These are phyloP conservation scores for Ustilago crameri DNA, from an alignment of 1,284 basidiomycete species.

Conservation along the genomic window DNA sequence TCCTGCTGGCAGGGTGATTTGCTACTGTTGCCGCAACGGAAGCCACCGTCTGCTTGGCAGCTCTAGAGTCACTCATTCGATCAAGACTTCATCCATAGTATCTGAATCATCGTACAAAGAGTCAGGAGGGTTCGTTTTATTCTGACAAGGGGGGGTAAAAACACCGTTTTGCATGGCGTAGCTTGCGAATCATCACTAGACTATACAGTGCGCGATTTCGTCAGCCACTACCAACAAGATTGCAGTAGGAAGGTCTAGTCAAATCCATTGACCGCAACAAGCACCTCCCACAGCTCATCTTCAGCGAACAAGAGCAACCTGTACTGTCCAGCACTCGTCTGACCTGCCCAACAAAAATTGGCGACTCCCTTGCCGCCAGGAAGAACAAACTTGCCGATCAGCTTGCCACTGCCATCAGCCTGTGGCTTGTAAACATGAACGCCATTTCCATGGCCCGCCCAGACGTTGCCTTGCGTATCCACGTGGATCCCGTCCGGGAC, in stretches of 20 bases:
- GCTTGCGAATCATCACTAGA: too few species aligned
- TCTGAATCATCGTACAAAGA: too few species aligned
- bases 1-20: too few species aligned
- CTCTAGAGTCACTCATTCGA: too few species aligned
- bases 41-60: too few species aligned
- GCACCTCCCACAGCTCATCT: slow-evolving; percentile 50
- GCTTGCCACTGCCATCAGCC: slow-evolving; percentile 30
- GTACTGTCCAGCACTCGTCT: slow-evolving; percentile 22
- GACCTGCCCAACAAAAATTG: slow-evolving; percentile 55
- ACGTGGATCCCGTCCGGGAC: slow-evolving; percentile 49
- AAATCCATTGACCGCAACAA: slow-evolving; percentile 39
- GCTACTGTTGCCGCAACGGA: too few species aligned
- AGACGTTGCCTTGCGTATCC: slow-evolving; percentile 43
- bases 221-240: background rate
- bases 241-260: slow-evolving; percentile 13
- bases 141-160: too few species aligned
- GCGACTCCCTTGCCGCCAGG: slow-evolving; percentile 43
- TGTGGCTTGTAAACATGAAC: slow-evolving; percentile 48
- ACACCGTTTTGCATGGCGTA: too few species aligned
- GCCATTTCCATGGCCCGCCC: slow-evolving; percentile 49
- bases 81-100: too few species aligned
- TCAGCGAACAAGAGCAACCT: slow-evolving; percentile 49
- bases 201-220: too few species aligned
- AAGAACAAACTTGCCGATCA: slow-evolving; percentile 52
- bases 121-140: too few species aligned